Conservation (phyloP, 805 yeast species). For the Kuraishia capsulata region DNA sequence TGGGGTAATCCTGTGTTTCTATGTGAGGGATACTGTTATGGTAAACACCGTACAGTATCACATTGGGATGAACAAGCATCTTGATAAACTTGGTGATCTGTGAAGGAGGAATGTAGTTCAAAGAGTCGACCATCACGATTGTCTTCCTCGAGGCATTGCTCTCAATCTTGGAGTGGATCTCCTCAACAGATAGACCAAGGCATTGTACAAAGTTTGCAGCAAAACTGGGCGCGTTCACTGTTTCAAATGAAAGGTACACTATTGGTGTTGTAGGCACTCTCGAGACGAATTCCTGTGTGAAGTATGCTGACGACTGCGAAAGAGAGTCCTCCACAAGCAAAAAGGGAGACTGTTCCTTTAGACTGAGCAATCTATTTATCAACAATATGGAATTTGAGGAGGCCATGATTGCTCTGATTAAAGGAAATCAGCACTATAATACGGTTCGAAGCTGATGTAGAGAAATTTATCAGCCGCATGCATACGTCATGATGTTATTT, state of each 20-base stretch:
- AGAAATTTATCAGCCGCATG: too few relatives aligned
- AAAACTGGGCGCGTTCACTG: constrained; percentile 40
- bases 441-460: too few relatives aligned
- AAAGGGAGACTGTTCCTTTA: constrained; percentile 72
- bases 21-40: constrained; percentile 22
- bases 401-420: neutral
- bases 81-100: constrained; percentile 42
- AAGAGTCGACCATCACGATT: constrained; percentile 56
- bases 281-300: constrained; percentile 52
- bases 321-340: constrained; percentile 62
- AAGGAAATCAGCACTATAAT: too few relatives aligned
- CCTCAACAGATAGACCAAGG: constrained; percentile 7
- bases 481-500: too few relatives aligned
- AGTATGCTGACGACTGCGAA: constrained; percentile 50
- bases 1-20: constrained; percentile 38
- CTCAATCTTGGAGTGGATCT: neutral
- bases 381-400: constrained; percentile 32
- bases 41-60: constrained; percentile 23
- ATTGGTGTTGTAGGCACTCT: constrained; percentile 26
- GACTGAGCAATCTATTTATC: constrained; percentile 53
- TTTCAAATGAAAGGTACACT: constrained; percentile 61
- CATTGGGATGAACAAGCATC: constrained; percentile 23
- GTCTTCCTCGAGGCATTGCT: constrained; percentile 18
- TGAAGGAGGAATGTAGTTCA: constrained; percentile 45
- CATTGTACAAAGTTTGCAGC: constrained; percentile 43